A percentile compares a stretch with the other conserved stretches of the same genome.
Conservation (phyloP, 768 basidiomycete species). For the Boletus subparvulus region DNA sequence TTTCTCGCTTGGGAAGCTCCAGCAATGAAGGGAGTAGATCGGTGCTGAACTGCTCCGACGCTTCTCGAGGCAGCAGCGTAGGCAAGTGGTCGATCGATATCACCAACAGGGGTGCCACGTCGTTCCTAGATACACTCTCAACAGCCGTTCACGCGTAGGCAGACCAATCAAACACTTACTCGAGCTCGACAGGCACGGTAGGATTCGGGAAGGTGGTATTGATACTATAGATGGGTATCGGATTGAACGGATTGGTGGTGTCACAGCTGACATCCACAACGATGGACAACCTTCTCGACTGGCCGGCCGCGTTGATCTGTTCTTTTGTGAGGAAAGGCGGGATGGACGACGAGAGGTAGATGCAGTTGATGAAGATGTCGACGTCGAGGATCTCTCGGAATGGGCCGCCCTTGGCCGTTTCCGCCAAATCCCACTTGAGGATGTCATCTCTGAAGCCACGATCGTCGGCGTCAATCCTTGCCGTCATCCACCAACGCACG, state of each 20-base stretch:
- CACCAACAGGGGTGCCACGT: conserved; percentile 72
- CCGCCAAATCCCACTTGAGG: conserved; percentile 95
- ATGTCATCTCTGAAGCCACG: conserved; percentile 72
- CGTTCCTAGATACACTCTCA: conserved; percentile 41
- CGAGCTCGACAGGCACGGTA: conserved; percentile 82
- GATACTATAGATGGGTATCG: conserved; percentile 90
- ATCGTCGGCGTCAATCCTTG: neutral
- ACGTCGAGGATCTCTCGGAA: conserved; percentile 94
- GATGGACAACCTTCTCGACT: conserved; percentile 64
- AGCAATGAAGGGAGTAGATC: conserved; percentile 86
- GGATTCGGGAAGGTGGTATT: conserved; percentile 95
- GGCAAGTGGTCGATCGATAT: conserved; percentile 98
- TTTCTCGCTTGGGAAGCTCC: conserved; percentile 64
- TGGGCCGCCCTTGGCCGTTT: conserved; percentile 96
- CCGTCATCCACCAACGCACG: conserved; percentile 30
- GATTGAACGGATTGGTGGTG: conserved; percentile 98
- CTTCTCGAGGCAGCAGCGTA: conserved; percentile 90
- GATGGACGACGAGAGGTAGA: conserved; percentile 86
- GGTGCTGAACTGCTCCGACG: conserved; percentile 92
- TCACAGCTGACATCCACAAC: conserved; percentile 99
- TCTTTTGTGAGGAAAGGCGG: conserved; percentile 79
- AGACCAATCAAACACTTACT: conserved; percentile 46
- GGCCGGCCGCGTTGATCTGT: conserved; percentile 71
- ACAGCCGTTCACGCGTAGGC: neutral
- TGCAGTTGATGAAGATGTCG: conserved; percentile 99